Evolutionary conservation across 1,284 basidiomycete genomes (phyloP).

Genomic region (Rhodotorula glutinis): DNA sequence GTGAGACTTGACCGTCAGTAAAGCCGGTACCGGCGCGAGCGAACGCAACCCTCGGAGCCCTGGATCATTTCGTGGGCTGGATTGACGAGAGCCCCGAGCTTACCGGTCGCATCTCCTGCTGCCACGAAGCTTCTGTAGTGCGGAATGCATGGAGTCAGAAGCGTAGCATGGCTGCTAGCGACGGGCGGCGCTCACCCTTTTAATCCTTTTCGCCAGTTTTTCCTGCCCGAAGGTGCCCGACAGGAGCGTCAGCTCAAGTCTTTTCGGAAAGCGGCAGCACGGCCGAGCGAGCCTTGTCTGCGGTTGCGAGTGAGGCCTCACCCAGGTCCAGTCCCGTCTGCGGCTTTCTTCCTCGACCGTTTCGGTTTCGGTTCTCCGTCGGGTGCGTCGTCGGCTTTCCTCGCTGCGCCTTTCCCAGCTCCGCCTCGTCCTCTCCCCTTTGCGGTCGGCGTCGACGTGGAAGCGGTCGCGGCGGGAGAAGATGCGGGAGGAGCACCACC

Average conservation of each 20-base stretch:
- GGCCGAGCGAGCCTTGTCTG: no score
- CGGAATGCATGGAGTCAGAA: no score
- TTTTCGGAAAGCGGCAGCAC: no score
- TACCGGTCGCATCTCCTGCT: no score
- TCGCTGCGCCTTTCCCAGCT: not conserved
- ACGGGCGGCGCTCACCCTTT: slow-evolving; percentile 20
- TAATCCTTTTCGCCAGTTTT: slow-evolving; percentile 33
- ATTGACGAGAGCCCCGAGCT: no score
- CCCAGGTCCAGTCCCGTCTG: slow-evolving; percentile 23
- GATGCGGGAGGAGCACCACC: not conserved
- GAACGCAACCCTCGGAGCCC: no score
- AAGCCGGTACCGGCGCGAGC: no score
- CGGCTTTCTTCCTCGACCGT: slow-evolving; percentile 8
- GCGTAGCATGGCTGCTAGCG: not conserved
- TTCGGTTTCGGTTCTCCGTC: slow-evolving; percentile 25
- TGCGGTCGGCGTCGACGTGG: not conserved
- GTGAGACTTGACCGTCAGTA: not conserved
- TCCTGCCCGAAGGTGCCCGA: no score
- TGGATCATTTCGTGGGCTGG: no score
- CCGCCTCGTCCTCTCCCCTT: not conserved
- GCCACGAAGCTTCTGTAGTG: no score
- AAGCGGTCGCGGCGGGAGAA: not conserved
- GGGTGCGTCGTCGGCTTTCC: slow-evolving; percentile 9
- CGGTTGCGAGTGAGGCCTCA: no score
- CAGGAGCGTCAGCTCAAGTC: not conserved